Evolutionary conservation across 2,329 filamentous ascomycete genomes (phyloP).

Genomic region (Pseudocercospora fijiensis): DNA sequence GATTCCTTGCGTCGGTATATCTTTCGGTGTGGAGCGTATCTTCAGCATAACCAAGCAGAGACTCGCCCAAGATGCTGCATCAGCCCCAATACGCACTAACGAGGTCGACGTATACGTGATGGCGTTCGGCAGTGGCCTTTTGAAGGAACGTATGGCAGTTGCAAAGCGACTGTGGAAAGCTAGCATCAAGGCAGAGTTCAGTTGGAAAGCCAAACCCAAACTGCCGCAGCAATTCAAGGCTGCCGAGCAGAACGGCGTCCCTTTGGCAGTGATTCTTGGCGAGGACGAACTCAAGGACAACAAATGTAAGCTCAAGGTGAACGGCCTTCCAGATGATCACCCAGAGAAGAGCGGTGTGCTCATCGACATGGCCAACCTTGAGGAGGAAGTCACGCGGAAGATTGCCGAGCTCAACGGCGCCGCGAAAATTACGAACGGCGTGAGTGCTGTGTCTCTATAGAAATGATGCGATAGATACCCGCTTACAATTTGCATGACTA

Average conservation of each 20-base stretch:
- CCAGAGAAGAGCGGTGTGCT: conserved; percentile 86
- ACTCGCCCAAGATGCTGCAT: conserved; percentile 61
- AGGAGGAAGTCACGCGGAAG: conserved; percentile 60
- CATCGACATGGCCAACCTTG: conserved; percentile 64
- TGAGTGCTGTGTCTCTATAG: conserved; percentile 18
- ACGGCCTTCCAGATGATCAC: conserved; percentile 76
- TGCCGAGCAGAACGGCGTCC: conserved; percentile 75
- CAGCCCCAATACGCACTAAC: conserved; percentile 60
- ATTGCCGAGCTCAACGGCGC: conserved; percentile 34
- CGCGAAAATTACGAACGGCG: conserved; percentile 23
- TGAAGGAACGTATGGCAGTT: conserved; percentile 81
- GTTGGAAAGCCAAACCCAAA: conserved; percentile 88
- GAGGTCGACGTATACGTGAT: conserved; percentile 92
- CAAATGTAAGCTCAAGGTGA: conserved; percentile 84
- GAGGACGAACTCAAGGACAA: conserved; percentile 83
- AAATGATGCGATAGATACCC: neutral
- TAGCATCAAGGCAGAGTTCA: conserved; percentile 87
- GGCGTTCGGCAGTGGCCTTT: conserved; percentile 82
- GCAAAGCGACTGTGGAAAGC: conserved; percentile 77
- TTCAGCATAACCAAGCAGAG: conserved; percentile 86
- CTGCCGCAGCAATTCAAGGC: conserved; percentile 87
- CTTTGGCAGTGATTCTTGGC: conserved; percentile 84
- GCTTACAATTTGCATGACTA: neutral
- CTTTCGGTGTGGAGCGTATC: conserved; percentile 93
- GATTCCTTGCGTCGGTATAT: conserved; percentile 88